Conservation (phyloP, 331 rosid species). For the Stylosanthes scabra region DNA sequence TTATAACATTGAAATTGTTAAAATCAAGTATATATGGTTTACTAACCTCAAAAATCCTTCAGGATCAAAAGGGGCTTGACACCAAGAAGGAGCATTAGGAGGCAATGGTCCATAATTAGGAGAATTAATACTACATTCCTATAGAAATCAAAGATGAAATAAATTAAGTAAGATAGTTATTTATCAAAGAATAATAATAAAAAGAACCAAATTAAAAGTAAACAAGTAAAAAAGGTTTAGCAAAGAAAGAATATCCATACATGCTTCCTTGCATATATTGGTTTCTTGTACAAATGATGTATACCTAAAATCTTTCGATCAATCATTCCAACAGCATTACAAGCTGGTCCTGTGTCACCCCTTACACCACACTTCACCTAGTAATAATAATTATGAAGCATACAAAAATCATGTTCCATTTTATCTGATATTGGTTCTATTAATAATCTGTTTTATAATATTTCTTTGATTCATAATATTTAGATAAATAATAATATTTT, state of each 20-base stretch:
- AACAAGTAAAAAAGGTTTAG: neutral
- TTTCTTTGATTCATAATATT: no score
- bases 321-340: slow-evolving; percentile 90
- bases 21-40: no score
- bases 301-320: slow-evolving; percentile 84
- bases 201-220: neutral
- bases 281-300: slow-evolving; percentile 72
- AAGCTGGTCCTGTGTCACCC: slow-evolving; percentile 85
- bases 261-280: slow-evolving; percentile 73
- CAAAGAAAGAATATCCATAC: slow-evolving; percentile 47
- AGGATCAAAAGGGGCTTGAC: slow-evolving; percentile 98
- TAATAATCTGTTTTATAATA: no score
- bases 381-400: neutral
- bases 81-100: slow-evolving; percentile 95
- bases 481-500: no score
- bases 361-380: slow-evolving; percentile 92
- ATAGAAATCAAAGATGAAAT: slow-evolving; percentile 5
- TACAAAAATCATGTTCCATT: neutral
- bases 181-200: neutral
- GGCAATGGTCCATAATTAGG: slow-evolving; percentile 91
- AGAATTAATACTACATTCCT: slow-evolving; percentile 90
- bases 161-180: neutral
- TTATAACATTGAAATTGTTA: no score
- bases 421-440: no score
- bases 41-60: slow-evolving; percentile 89